phyloP scores from a whole-genome alignment of 768 basidiomycete genomes.

The Lactifluus echinatus region DNA sequence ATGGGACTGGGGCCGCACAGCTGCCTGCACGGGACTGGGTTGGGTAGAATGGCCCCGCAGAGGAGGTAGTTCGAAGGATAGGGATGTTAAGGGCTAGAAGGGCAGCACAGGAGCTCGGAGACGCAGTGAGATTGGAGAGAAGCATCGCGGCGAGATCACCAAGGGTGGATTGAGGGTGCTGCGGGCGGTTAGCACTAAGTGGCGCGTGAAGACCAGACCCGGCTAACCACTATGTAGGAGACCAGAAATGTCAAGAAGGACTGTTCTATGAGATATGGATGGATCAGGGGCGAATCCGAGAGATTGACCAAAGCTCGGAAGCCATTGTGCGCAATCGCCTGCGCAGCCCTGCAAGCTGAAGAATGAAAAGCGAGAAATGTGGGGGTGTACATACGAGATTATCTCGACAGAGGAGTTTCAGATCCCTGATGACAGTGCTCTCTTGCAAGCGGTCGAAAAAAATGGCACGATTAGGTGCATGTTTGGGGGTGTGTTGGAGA shows the following conservation, averaged over 20 bases:
- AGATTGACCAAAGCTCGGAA: constrained; percentile 91
- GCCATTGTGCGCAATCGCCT: constrained; percentile 92
- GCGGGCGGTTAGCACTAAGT: constrained; percentile 5
- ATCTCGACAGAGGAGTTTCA: constrained; percentile 84
- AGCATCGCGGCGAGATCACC: constrained; percentile 97
- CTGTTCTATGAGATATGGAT: constrained; percentile 56
- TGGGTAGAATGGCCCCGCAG: constrained; percentile 57
- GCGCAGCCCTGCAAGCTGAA: constrained; percentile 1
- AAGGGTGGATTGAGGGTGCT: constrained; percentile 65
- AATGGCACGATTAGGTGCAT: constrained; percentile 60
- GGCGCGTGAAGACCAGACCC: neutral
- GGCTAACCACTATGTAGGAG: constrained; percentile 84
- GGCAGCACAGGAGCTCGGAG: constrained; percentile 53
- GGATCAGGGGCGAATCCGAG: constrained; percentile 70
- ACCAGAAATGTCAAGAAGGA: constrained; percentile 74
- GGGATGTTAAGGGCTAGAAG: constrained; percentile 60
- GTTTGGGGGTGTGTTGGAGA: constrained; percentile 66
- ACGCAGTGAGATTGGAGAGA: constrained; percentile 85
- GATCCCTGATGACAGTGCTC: constrained; percentile 61
- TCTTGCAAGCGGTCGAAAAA: constrained; percentile 66
- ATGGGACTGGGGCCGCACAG: constrained; percentile 62
- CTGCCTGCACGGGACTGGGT: constrained; percentile 74
- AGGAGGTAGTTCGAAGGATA: constrained; percentile 42
- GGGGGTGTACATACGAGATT: constrained; percentile 50
- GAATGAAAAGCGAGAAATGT: neutral